Evolutionary conservation across 768 basidiomycete species (phyloP).

Genomic region (Leccinum ochraceum): DNA sequence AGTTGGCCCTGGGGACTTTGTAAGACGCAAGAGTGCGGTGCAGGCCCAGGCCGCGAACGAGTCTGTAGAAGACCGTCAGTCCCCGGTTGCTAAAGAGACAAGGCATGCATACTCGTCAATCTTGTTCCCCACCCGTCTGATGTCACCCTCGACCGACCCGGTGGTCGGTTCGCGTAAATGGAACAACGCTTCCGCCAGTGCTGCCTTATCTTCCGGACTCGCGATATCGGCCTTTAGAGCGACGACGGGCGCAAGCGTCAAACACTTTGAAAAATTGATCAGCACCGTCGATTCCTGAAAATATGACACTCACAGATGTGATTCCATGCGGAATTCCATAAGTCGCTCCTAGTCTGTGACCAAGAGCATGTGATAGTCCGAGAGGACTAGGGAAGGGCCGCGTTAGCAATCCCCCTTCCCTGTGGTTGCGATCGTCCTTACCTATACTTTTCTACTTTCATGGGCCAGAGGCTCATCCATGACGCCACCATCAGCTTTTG

Average conservation of each 20-base stretch:
- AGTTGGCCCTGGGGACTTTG: constrained; percentile 59
- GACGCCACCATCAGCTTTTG: constrained; percentile 73
- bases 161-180: constrained; percentile 62
- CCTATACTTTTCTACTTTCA: constrained; percentile 57
- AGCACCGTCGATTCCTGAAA: constrained; percentile 7
- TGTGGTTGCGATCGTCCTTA: constrained; percentile 23
- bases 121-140: constrained; percentile 49
- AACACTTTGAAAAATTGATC: constrained; percentile 46
- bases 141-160: constrained; percentile 65
- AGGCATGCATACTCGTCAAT: constrained; percentile 51
- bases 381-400: constrained; percentile 43
- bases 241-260: constrained; percentile 69
- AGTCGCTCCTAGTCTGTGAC: constrained; percentile 69
- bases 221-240: constrained; percentile 57
- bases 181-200: constrained; percentile 55
- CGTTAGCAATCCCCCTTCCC: neutral
- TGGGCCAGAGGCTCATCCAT: constrained; percentile 82
- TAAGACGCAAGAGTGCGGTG: constrained; percentile 59
- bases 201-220: constrained; percentile 61
- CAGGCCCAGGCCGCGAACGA: constrained; percentile 60
- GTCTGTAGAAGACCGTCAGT: constrained; percentile 39
- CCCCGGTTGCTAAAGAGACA: neutral
- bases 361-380: constrained; percentile 77
- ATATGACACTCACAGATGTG: constrained; percentile 59
- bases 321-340: constrained; percentile 83